These are phyloP conservation scores for Striga asiatica DNA, from an alignment of 257 asterid species.

Conservation along the genomic window DNA sequence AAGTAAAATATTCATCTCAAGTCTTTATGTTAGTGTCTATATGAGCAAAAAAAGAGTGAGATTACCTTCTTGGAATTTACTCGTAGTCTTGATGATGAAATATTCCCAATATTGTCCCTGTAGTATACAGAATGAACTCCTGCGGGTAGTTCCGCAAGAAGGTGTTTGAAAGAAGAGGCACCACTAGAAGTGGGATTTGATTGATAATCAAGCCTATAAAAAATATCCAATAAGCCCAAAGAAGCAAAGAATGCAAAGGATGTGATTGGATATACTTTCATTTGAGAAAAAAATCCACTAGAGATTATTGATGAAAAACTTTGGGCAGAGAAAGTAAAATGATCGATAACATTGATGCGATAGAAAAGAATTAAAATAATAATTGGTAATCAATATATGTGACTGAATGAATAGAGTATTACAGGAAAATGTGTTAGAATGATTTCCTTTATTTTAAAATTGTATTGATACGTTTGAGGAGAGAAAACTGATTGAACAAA, in stretches of 20 bases:
- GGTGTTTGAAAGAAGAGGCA: constrained; percentile 83
- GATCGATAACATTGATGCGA: too few species aligned
- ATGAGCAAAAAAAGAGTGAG: constrained; percentile 2
- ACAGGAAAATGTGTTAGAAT: too few species aligned
- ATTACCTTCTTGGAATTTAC: constrained; percentile 66
- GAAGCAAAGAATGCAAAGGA: constrained; percentile 6
- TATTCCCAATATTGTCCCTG: constrained; percentile 90
- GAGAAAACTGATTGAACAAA: too few species aligned
- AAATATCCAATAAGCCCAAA: constrained; percentile 14
- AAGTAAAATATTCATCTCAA: not conserved
- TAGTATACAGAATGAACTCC: constrained; percentile 97
- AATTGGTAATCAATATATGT: too few species aligned
- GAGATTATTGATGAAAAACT: too few species aligned
- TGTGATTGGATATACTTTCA: too few species aligned
- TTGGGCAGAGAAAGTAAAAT: too few species aligned
- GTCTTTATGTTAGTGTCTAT: constrained; percentile 2
- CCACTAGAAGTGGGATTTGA: constrained; percentile 63
- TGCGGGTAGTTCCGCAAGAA: constrained; percentile 86
- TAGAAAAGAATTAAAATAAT: too few species aligned
- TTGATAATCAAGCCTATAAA: constrained; percentile 87
- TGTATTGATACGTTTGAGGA: too few species aligned
- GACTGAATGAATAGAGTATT: too few species aligned
- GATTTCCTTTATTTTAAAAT: too few species aligned
- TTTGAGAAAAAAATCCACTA: too few species aligned
- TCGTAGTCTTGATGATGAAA: constrained; percentile 84